Evolutionary conservation across 768 basidiomycete genomes (phyloP).

Genomic region (Suillus paluster): DNA sequence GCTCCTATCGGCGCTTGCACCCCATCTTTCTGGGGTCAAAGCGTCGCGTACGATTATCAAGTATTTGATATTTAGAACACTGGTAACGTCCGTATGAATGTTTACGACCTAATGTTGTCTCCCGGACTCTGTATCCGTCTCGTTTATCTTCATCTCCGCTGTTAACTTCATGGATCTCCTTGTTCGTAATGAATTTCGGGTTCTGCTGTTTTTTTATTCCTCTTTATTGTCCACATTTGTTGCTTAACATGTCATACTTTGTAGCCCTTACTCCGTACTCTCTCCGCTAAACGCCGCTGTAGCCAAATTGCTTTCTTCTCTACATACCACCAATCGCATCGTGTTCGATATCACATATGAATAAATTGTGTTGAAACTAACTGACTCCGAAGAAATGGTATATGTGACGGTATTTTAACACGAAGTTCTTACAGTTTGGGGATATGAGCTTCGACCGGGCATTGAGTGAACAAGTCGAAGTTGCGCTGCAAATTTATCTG

Average conservation of each 20-base stretch:
- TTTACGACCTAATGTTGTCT: not conserved
- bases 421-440: not conserved
- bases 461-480: slow-evolving; percentile 65
- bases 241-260: not conserved
- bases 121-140: not conserved
- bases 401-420: not conserved
- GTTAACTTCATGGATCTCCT: not conserved
- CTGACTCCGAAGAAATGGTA: not conserved
- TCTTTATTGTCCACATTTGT: not conserved
- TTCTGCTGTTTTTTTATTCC: not conserved
- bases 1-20: slow-evolving; percentile 62
- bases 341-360: not conserved
- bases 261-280: not conserved
- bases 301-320: not conserved
- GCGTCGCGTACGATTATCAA: slow-evolving; percentile 75
- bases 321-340: not conserved
- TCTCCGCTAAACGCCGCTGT: not conserved
- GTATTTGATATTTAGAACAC: slow-evolving; percentile 47
- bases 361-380: not conserved
- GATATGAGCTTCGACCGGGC: not conserved
- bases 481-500: slow-evolving; percentile 62
- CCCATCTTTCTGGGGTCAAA: slow-evolving; percentile 68
- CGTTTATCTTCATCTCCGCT: not conserved
- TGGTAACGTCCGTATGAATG: not conserved
- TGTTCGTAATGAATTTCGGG: not conserved